Percentiles rank a stretch among this genome's conserved stretches.
Conservation (phyloP, 192 early-diverging fungal genomes). For the Allomyces macrogynus region DNA sequence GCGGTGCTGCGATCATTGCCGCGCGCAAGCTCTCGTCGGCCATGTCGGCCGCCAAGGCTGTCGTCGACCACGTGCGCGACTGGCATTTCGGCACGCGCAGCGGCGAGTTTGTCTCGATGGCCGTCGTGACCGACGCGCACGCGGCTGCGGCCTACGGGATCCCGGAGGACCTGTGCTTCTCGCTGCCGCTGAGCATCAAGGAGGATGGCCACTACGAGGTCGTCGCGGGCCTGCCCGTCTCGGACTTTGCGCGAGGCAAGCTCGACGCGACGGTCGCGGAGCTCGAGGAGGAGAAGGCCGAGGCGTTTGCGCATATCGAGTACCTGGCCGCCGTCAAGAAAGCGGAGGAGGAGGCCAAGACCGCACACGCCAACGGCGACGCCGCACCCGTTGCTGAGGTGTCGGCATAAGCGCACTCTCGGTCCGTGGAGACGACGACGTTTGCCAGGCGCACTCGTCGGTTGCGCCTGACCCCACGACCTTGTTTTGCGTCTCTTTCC, state of each 20-base stretch:
- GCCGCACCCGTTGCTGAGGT: neutral
- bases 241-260: neutral
- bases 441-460: no score
- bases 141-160: neutral
- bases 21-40: neutral
- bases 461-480: no score
- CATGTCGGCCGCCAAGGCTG: neutral
- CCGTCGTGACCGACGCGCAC: neutral
- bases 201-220: neutral
- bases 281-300: neutral
- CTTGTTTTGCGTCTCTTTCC: no score
- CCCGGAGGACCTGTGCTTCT: neutral
- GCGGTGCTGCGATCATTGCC: neutral
- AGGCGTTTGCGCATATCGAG: neutral
- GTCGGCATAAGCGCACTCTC: no score
- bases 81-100: neutral
- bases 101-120: neutral
- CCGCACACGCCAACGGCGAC: neutral
- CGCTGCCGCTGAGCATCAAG: neutral
- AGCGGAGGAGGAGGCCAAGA: neutral
- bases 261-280: neutral
- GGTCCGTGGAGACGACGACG: no score
- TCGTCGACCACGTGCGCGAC: neutral
- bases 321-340: neutral
- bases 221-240: neutral